phyloP scores from a whole-genome alignment of 345 rosid genomes.

The Lumnitzera littorea region DNA sequence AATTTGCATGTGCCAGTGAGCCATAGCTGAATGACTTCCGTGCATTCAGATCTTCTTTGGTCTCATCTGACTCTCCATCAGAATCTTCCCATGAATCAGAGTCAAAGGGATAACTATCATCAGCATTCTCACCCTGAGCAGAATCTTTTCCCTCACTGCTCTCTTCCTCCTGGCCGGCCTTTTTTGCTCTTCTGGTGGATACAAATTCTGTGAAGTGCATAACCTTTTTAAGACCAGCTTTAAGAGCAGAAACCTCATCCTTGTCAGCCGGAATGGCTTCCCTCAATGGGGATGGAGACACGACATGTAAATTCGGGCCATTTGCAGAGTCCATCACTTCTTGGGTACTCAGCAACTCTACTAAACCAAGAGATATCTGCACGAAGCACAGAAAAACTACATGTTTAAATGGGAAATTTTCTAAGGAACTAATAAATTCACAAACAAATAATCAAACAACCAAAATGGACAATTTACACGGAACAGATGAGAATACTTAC shows the following conservation, averaged over 20 bases:
- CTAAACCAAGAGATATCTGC: slow-evolving; percentile 61
- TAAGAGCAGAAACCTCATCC: slow-evolving; percentile 70
- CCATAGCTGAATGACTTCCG: slow-evolving; percentile 76
- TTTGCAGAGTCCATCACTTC: slow-evolving; percentile 41
- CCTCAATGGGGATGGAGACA: slow-evolving; percentile 43
- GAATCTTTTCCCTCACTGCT: slow-evolving; percentile 55
- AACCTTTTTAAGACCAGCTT: slow-evolving; percentile 83
- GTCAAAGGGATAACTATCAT: slow-evolving; percentile 55
- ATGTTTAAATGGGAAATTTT: neutral
- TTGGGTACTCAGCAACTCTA: slow-evolving; percentile 52
- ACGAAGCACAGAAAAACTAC: slow-evolving; percentile 10
- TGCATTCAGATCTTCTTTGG: slow-evolving; percentile 32
- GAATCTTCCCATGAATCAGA: slow-evolving; percentile 65
- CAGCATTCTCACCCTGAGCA: slow-evolving; percentile 57
- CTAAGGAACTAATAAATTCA: neutral
- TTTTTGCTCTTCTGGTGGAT: slow-evolving; percentile 50
- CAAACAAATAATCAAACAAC: neutral
- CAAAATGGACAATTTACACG: slow-evolving; percentile 2
- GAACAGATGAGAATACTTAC: slow-evolving; percentile 32
- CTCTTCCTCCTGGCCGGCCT: slow-evolving; percentile 57
- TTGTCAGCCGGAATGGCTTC: slow-evolving; percentile 43
- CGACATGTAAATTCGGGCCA: slow-evolving; percentile 47
- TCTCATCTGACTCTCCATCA: slow-evolving; percentile 67
- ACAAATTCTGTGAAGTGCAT: slow-evolving; percentile 69
- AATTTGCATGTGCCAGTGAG: slow-evolving; percentile 64